Percentiles rank a stretch among this genome's conserved stretches.
These are phyloP conservation scores for Drosera capensis DNA, from an alignment of 148 eudicot species.

Conservation along the genomic window DNA sequence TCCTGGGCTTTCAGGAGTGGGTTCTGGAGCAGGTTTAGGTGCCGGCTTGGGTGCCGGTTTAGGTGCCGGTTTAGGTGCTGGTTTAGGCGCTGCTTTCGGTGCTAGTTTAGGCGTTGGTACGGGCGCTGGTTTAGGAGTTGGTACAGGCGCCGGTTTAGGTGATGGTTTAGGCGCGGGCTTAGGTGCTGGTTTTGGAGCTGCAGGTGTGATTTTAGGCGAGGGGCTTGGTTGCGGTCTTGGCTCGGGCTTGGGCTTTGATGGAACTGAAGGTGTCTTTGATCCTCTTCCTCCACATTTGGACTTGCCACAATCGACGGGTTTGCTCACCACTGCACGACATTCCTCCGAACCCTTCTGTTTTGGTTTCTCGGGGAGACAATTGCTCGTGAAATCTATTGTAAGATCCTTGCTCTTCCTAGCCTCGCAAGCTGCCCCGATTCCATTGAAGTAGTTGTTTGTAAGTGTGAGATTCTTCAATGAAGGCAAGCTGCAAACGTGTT, in stretches of 20 bases:
- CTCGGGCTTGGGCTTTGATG: slow-evolving; percentile 5
- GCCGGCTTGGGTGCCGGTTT: slow-evolving; percentile 4
- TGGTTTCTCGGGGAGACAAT: slow-evolving; percentile 26
- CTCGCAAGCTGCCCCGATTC: slow-evolving; percentile 13
- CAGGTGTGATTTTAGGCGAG: no score
- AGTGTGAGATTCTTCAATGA: slow-evolving; percentile 13
- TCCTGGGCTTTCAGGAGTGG: background rate
- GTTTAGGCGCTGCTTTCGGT: background rate
- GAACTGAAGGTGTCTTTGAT: background rate
- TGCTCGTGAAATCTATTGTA: slow-evolving; percentile 13
- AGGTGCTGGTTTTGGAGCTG: slow-evolving; percentile 3
- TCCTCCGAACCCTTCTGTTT: slow-evolving; percentile 21
- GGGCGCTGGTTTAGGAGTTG: slow-evolving; percentile 6
- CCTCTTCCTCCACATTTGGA: slow-evolving; percentile 15
- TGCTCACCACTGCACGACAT: slow-evolving; percentile 15
- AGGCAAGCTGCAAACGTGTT: slow-evolving; percentile 29
- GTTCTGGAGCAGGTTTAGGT: slow-evolving; percentile 2
- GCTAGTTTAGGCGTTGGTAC: slow-evolving; percentile 7
- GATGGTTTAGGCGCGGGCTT: background rate
- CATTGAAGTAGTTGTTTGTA: slow-evolving; percentile 27
- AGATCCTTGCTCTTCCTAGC: slow-evolving; percentile 2
- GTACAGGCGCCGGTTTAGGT: background rate
- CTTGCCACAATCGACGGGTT: slow-evolving; percentile 28
- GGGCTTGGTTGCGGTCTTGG: background rate
- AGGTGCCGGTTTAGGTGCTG: background rate